These are phyloP conservation scores for Candida sithepensis DNA, from an alignment of 805 yeast genomes.

Conservation along the genomic window DNA sequence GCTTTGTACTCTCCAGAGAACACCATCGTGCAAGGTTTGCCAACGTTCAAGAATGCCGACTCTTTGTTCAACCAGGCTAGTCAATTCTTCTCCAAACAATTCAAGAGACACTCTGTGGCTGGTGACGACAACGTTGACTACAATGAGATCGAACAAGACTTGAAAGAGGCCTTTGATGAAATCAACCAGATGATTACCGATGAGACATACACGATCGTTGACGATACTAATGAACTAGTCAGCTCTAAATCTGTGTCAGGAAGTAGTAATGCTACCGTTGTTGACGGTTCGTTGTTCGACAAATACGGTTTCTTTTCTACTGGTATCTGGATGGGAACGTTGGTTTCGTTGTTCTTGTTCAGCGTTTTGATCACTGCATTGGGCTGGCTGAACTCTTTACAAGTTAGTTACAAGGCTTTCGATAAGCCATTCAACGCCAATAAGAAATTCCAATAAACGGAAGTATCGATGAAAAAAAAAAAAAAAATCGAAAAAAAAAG, in stretches of 20 bases:
- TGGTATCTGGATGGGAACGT: conserved; percentile 72
- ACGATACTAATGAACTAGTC: conserved; percentile 5
- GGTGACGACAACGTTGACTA: conserved; percentile 22
- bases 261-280: conserved; percentile 1
- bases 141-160: conserved; percentile 25
- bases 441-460: conserved; percentile 39
- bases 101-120: conserved; percentile 15
- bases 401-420: conserved; percentile 78
- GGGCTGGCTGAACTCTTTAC: conserved; percentile 65
- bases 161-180: conserved; percentile 30
- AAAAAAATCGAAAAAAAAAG: not conserved
- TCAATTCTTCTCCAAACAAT: conserved; percentile 9
- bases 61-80: conserved; percentile 18
- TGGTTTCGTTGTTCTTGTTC: conserved; percentile 62
- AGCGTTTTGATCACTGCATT: conserved; percentile 59
- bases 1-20: conserved; percentile 10
- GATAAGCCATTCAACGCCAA: conserved; percentile 61
- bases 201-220: conserved; percentile 21
- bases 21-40: conserved; percentile 33
- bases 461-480: too few relatives aligned
- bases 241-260: not conserved
- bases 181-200: conserved; percentile 26
- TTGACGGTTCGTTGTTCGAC: conserved; percentile 48
- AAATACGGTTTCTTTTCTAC: conserved; percentile 71
- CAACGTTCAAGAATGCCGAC: conserved; percentile 17